phyloP scores from a whole-genome alignment of 176 grass and related monocot species.

The Zoysia japonica region DNA sequence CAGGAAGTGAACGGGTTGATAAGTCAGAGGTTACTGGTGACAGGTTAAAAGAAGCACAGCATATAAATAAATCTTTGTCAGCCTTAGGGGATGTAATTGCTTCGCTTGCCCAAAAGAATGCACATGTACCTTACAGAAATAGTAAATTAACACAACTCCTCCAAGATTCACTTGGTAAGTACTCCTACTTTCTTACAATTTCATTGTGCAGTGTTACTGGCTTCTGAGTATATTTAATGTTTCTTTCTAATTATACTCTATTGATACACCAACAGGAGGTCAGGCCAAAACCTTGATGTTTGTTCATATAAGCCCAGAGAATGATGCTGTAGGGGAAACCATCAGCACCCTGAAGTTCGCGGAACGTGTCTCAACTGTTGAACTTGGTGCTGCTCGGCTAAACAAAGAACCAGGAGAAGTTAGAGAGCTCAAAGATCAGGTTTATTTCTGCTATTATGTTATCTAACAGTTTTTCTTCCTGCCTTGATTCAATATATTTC shows the following conservation, averaged over 20 bases:
- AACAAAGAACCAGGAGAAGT: conserved; percentile 96
- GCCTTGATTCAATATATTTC: conserved; percentile 40
- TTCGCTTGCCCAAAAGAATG: conserved; percentile 86
- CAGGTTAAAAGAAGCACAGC: conserved; percentile 95
- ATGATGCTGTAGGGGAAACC: conserved; percentile 86
- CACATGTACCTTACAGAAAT: conserved; percentile 93
- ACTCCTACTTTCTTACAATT: conserved; percentile 22
- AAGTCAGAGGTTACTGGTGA: conserved; percentile 99
- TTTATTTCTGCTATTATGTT: conserved; percentile 41
- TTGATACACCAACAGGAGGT: conserved; percentile 57
- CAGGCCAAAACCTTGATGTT: conserved; percentile 99
- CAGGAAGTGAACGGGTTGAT: conserved; percentile 93
- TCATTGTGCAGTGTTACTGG: not conserved
- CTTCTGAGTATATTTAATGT: conserved; percentile 18
- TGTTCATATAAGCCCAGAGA: conserved; percentile 97
- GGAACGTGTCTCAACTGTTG: conserved; percentile 94
- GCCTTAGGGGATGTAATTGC: conserved; percentile 98
- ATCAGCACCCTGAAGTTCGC: conserved; percentile 99
- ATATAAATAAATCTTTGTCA: conserved; percentile 98
- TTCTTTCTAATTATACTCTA: conserved; percentile 16
- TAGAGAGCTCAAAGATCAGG: conserved; percentile 91
- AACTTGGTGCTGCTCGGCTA: conserved; percentile 90
- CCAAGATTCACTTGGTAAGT: conserved; percentile 98
- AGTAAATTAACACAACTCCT: conserved; percentile 99
- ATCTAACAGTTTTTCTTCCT: conserved; percentile 29